Percentiles rank a stretch among this genome's conserved stretches.
These are phyloP conservation scores for Ajuga chamaepitys DNA, from an alignment of 257 asterid species.

Conservation along the genomic window DNA sequence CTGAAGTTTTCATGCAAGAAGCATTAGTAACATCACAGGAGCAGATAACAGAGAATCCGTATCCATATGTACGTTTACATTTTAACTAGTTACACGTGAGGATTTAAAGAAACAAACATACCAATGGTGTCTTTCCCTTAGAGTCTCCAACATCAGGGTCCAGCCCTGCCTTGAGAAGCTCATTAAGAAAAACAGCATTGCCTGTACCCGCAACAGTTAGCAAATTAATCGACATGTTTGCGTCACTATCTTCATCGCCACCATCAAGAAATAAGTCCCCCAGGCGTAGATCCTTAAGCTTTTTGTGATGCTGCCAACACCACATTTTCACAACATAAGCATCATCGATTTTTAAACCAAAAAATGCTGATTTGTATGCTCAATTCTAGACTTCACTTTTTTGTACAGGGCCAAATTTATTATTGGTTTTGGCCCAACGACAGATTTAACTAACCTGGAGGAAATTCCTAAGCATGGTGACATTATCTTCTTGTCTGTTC, in stretches of 20 bases:
- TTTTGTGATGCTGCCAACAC: conserved; percentile 76
- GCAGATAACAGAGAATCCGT: too few relatives aligned
- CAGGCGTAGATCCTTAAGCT: conserved; percentile 50
- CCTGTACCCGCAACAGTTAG: conserved; percentile 74
- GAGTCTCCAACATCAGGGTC: conserved; percentile 87
- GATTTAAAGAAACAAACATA: conserved; percentile 10
- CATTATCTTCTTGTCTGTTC: conserved; percentile 59
- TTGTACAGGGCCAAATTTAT: too few relatives aligned
- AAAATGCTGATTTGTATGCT: too few relatives aligned
- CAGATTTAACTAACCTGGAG: conserved; percentile 48
- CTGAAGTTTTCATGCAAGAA: conserved; percentile 29
- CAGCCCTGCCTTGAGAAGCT: conserved; percentile 74
- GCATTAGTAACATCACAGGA: neutral
- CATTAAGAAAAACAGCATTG: conserved; percentile 82
- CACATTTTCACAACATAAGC: neutral
- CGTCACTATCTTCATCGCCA: conserved; percentile 47
- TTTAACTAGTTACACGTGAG: too few relatives aligned
- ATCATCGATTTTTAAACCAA: too few relatives aligned
- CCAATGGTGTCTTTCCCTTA: conserved; percentile 79
- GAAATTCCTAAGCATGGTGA: conserved; percentile 66
- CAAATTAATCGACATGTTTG: conserved; percentile 61
- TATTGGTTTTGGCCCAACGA: too few relatives aligned
- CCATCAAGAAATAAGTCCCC: conserved; percentile 59
- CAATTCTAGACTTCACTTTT: too few relatives aligned
- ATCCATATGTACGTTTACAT: too few relatives aligned